Percentiles rank a stretch among this genome's conserved stretches.
phyloP scores from a whole-genome alignment of 768 basidiomycete genomes.

The Rhodotorula babjevae region DNA sequence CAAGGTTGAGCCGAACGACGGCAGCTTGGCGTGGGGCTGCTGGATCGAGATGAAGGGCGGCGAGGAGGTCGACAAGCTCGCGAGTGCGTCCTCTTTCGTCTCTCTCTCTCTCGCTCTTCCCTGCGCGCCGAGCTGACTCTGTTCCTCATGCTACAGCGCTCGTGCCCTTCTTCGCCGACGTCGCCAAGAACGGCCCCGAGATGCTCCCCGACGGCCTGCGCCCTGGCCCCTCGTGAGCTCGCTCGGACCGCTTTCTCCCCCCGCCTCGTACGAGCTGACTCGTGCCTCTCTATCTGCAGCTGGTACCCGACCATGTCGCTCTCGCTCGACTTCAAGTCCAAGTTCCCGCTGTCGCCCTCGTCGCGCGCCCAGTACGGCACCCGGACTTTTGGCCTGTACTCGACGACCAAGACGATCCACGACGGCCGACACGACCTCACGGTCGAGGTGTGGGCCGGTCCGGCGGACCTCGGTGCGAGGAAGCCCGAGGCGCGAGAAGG shows the following conservation, averaged over 20 bases:
- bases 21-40: constrained; percentile 9
- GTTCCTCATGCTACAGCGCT: constrained; percentile 2
- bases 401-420: constrained; percentile 18
- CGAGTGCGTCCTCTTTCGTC: constrained; percentile 2
- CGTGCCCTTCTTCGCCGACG: constrained; percentile 32
- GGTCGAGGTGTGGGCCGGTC: constrained; percentile 33
- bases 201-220: neutral
- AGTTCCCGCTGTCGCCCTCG: constrained; percentile 13
- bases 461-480: constrained; percentile 7
- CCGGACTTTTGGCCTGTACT: constrained; percentile 24
- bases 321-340: constrained; percentile 26
- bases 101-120: neutral
- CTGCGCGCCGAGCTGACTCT: neutral
- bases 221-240: constrained; percentile 8
- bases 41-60: constrained; percentile 29
- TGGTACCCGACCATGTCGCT: constrained; percentile 32
- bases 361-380: neutral
- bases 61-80: constrained; percentile 7
- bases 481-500: neutral
- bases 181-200: constrained; percentile 28
- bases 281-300: neutral
- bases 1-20: neutral
- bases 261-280: neutral
- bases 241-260: neutral
- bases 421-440: constrained; percentile 29